These are phyloP conservation scores for Penicillium manginii DNA, from an alignment of 495 filamentous ascomycete genomes.

Conservation along the genomic window DNA sequence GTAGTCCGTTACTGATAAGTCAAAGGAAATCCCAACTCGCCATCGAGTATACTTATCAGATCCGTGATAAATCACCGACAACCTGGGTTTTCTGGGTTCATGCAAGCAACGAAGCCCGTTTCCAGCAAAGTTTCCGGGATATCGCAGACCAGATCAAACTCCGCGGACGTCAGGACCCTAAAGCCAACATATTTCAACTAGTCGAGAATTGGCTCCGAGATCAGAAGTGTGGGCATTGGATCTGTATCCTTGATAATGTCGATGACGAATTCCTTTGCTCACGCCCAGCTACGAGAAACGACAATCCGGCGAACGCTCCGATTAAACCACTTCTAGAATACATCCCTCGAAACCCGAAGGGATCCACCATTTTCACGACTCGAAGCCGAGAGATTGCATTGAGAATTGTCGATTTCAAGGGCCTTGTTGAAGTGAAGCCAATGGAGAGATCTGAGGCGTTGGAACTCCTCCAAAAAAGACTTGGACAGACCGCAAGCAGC, in stretches of 20 bases:
- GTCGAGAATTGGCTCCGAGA: background rate
- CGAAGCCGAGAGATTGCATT: too few species aligned
- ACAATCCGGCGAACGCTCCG: too few species aligned
- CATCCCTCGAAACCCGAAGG: too few species aligned
- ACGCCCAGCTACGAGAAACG: too few species aligned
- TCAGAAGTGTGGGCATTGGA: conserved; percentile 1
- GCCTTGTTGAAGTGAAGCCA: too few species aligned
- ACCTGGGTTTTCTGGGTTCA: background rate
- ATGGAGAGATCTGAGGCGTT: too few species aligned
- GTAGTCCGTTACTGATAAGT: background rate
- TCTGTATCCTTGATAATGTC: conserved; percentile 6
- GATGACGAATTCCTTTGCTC: conserved; percentile 1
- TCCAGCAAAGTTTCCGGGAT: background rate
- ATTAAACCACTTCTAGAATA: too few species aligned
- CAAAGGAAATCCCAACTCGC: background rate
- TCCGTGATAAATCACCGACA: background rate
- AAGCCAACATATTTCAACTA: background rate
- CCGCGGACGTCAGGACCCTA: background rate
- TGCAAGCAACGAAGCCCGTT: background rate
- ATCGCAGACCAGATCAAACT: background rate
- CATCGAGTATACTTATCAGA: background rate
- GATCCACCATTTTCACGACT: too few species aligned
- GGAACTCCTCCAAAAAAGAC: too few species aligned
- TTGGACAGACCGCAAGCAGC: too few species aligned
- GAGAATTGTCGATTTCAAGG: too few species aligned